Evolutionary conservation across 2,329 filamentous ascomycete species (phyloP).

Genomic region (Mariannaea elegans): DNA sequence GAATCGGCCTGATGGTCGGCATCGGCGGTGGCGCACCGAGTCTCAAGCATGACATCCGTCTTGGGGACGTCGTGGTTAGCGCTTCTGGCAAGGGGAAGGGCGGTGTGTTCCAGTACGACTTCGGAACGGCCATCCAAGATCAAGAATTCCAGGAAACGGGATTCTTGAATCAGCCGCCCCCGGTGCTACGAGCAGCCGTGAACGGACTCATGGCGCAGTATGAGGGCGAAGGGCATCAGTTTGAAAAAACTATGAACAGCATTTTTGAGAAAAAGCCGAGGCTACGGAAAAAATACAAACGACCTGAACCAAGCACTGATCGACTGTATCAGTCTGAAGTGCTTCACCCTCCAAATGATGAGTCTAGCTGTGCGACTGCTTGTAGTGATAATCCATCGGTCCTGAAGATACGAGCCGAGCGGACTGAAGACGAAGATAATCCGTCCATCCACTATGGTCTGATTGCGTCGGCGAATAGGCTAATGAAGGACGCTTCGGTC

Average conservation of each 20-base stretch:
- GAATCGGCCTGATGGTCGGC: background rate
- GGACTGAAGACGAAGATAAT: background rate
- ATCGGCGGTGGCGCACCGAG: background rate
- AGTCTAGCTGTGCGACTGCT: too few relatives aligned
- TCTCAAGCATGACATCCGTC: background rate
- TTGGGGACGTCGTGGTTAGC: background rate
- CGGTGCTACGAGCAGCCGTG: background rate
- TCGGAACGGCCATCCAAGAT: conserved; percentile 10
- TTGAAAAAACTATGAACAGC: too few relatives aligned
- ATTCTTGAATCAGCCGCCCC: conserved; percentile 20
- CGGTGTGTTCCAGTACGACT: background rate
- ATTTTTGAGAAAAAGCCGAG: too few relatives aligned
- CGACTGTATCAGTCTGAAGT: too few relatives aligned
- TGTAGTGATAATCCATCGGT: background rate
- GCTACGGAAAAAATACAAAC: too few relatives aligned
- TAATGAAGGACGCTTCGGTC: background rate
- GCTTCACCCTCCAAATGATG: too few relatives aligned
- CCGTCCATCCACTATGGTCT: background rate
- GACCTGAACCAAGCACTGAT: too few relatives aligned
- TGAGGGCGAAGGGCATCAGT: too few relatives aligned
- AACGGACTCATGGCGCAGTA: too few relatives aligned
- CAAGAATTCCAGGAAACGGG: conserved; percentile 15
- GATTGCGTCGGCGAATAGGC: background rate
- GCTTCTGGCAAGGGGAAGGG: background rate
- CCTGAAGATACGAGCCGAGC: too few relatives aligned